Evolutionary conservation across 345 rosid species (phyloP).

Genomic region (Gossypium turneri): DNA sequence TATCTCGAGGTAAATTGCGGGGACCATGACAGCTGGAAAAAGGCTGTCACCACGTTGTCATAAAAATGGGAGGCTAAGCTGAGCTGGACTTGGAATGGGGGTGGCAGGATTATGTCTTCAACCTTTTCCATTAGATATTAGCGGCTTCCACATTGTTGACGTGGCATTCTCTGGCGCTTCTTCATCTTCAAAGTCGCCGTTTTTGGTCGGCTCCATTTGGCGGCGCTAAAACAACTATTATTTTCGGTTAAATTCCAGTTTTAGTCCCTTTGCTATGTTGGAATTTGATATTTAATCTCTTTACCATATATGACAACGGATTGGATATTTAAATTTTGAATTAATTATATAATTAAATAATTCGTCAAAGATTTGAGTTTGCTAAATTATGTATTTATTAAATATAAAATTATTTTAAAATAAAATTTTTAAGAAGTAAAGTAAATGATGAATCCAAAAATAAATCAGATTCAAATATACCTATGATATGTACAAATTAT

Average conservation of each 20-base stretch:
- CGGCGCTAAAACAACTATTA: constrained; percentile 14
- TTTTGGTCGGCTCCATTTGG: constrained; percentile 9
- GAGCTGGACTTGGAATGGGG: constrained; percentile 23
- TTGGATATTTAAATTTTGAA: too few relatives aligned
- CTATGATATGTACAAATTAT: too few relatives aligned
- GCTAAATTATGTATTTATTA: too few relatives aligned
- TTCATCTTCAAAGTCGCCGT: background rate
- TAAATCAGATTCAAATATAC: too few relatives aligned
- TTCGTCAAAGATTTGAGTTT: too few relatives aligned
- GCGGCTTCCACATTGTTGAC: background rate
- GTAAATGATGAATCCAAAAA: too few relatives aligned
- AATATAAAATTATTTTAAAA: too few relatives aligned
- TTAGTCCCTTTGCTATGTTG: background rate
- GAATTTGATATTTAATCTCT: too few relatives aligned
- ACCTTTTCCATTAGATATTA: background rate
- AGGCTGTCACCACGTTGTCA: constrained; percentile 33
- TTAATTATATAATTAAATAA: too few relatives aligned
- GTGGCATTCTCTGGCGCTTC: constrained; percentile 27
- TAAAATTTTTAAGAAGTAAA: too few relatives aligned
- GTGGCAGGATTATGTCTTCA: background rate
- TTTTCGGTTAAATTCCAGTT: background rate
- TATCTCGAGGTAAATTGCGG: background rate
- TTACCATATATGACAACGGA: too few relatives aligned
- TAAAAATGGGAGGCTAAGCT: background rate
- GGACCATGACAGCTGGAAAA: constrained; percentile 35